phyloP scores from a whole-genome alignment of 2,329 filamentous ascomycete species.

The Talaromyces sp. region DNA sequence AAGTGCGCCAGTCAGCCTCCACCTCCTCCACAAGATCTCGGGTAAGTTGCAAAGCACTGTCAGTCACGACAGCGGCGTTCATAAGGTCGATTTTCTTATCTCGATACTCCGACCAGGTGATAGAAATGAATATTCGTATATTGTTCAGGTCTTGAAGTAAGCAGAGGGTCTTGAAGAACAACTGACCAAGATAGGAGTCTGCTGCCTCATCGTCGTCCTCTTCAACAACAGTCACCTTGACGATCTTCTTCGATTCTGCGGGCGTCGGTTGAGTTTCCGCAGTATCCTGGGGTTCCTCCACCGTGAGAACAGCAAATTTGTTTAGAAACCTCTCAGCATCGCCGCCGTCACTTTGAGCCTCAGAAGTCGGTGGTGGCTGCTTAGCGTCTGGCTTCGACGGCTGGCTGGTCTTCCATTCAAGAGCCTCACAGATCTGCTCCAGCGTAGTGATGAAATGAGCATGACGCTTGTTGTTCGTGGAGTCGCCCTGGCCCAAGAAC shows the following conservation, averaged over 20 bases:
- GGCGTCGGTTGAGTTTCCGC: conserved; percentile 15
- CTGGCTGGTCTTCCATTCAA: conserved; percentile 21
- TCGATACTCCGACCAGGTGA: conserved; percentile 29
- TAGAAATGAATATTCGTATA: conserved; percentile 24
- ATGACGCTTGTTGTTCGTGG: conserved; percentile 21
- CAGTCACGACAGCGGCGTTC: conserved; percentile 30
- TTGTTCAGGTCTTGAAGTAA: conserved; percentile 28
- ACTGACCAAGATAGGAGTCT: conserved; percentile 16
- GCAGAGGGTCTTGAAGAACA: conserved; percentile 26
- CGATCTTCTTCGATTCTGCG: conserved; percentile 17
- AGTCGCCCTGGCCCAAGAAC: conserved; percentile 24
- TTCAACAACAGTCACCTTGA: conserved; percentile 20
- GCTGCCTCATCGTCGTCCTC: conserved; percentile 16
- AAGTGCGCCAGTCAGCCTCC: conserved; percentile 18
- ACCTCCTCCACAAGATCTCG: conserved; percentile 20
- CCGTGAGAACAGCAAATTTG: conserved; percentile 25
- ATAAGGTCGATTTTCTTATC: conserved; percentile 27
- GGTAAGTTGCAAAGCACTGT: conserved; percentile 26
- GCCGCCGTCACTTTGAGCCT: conserved; percentile 15
- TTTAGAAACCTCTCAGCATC: conserved; percentile 19
- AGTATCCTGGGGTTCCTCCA: conserved; percentile 21
- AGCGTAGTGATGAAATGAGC: conserved; percentile 24
- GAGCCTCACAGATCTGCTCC: conserved; percentile 23
- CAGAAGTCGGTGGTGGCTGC: conserved; percentile 10
- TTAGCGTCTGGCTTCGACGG: conserved; percentile 18